Evolutionary conservation across 2,329 filamentous ascomycete species (phyloP).

Genomic region (Nannizziopsis barbatae): DNA sequence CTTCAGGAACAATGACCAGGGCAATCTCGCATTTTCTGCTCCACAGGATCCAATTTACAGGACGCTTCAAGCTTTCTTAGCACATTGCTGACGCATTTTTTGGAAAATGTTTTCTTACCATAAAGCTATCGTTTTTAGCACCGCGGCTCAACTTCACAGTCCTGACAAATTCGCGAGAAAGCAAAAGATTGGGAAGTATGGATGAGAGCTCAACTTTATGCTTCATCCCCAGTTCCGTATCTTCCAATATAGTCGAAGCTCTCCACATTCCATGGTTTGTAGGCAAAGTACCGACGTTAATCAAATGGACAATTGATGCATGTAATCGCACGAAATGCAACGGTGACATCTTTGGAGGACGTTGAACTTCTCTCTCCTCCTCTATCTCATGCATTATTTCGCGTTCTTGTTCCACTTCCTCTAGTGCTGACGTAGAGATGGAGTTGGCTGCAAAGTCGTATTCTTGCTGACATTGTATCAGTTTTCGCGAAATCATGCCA

Average conservation of each 20-base stretch:
- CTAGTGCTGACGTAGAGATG: conserved; percentile 28
- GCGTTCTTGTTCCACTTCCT: conserved; percentile 49
- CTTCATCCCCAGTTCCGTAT: conserved; percentile 17
- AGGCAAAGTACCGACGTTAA: background rate
- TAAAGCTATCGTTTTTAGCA: conserved; percentile 5
- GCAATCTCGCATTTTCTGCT: conserved; percentile 38
- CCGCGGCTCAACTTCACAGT: conserved; percentile 3
- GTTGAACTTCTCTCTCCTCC: conserved; percentile 7
- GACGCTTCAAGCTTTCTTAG: conserved; percentile 22
- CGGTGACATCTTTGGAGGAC: conserved; percentile 4
- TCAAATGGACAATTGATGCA: conserved; percentile 1
- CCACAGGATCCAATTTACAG: conserved; percentile 54
- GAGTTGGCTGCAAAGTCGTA: conserved; percentile 39
- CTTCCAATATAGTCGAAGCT: background rate
- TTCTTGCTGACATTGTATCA: conserved; percentile 21
- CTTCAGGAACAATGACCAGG: conserved; percentile 51
- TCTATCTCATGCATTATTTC: conserved; percentile 45
- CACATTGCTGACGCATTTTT: background rate
- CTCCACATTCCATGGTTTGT: background rate
- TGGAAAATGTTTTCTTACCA: conserved; percentile 5
- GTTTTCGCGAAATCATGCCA: background rate
- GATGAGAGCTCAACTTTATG: conserved; percentile 20
- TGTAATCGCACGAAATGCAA: conserved; percentile 1
- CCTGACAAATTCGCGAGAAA: conserved; percentile 6
- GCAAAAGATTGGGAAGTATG: background rate